Conservation (phyloP, 345 rosid species). For the Syzygium aqueum region DNA sequence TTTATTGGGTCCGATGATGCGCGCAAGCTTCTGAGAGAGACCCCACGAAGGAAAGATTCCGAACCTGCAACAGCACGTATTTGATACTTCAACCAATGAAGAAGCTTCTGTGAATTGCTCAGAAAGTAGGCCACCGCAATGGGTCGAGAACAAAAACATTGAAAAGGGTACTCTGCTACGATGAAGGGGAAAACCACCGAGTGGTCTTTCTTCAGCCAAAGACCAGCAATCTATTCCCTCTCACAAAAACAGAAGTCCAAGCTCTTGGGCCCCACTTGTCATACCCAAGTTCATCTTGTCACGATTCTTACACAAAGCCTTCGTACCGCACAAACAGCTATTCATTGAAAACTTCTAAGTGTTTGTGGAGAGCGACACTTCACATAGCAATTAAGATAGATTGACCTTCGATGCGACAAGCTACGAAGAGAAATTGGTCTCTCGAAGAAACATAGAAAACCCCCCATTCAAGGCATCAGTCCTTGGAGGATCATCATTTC, state of each 20-base stretch:
- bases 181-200: background rate
- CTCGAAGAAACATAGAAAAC: background rate
- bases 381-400: background rate
- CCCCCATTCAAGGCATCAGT: background rate
- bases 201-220: background rate
- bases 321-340: too few relatives aligned
- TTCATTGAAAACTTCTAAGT: too few relatives aligned
- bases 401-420: background rate
- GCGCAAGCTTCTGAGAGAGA: slow-evolving; percentile 82
- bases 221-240: background rate
- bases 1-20: slow-evolving; percentile 68
- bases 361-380: background rate
- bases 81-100: background rate
- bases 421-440: background rate
- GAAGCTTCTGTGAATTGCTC: background rate
- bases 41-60: slow-evolving; percentile 98
- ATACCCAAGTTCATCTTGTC: background rate
- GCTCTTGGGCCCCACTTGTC: background rate
- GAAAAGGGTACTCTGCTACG: background rate
- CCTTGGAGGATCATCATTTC: too few relatives aligned
- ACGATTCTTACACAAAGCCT: background rate
- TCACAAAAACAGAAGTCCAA: background rate
- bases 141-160: background rate
- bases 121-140: background rate
- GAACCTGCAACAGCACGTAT: slow-evolving; percentile 32